phyloP scores from a whole-genome alignment of 306 rosid species.

The Quillaja saponaria region DNA sequence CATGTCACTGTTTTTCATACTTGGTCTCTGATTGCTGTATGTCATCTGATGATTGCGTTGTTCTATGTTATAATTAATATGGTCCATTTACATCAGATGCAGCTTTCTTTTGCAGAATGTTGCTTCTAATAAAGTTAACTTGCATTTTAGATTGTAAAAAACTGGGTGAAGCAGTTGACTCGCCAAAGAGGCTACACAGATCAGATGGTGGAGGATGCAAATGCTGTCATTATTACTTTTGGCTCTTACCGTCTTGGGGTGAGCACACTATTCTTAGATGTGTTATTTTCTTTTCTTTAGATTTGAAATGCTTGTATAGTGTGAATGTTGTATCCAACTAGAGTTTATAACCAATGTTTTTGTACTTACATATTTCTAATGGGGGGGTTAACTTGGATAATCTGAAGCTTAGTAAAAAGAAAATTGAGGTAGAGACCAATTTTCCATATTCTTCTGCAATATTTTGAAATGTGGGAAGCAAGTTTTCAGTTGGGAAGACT shows the following conservation, averaged over 20 bases:
- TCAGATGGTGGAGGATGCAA: constrained; percentile 96
- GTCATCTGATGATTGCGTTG: not conserved
- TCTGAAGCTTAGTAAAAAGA: constrained; percentile 12
- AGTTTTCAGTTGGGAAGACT: not conserved
- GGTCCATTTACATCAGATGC: constrained; percentile 12
- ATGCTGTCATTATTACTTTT: constrained; percentile 85
- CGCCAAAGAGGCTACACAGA: constrained; percentile 85
- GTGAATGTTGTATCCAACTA: constrained; percentile 10
- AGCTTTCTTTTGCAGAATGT: constrained; percentile 8
- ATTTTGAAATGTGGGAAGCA: constrained; percentile 18
- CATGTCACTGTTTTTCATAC: not conserved
- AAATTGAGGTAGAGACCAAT: constrained; percentile 17
- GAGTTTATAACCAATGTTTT: not conserved
- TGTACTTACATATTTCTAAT: not conserved
- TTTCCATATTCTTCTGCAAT: too few species aligned
- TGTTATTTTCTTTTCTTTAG: not conserved
- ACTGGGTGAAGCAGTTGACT: constrained; percentile 91
- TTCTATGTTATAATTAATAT: constrained; percentile 11
- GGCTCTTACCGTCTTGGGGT: constrained; percentile 95
- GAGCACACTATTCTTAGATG: constrained; percentile 29
- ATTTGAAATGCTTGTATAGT: constrained; percentile 18
- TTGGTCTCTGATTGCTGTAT: too few species aligned
- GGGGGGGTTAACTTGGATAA: constrained; percentile 5
- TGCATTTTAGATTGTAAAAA: constrained; percentile 70
- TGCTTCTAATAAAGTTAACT: constrained; percentile 21